Conservation (phyloP, 257 asterid species). For the Vinca minor region DNA sequence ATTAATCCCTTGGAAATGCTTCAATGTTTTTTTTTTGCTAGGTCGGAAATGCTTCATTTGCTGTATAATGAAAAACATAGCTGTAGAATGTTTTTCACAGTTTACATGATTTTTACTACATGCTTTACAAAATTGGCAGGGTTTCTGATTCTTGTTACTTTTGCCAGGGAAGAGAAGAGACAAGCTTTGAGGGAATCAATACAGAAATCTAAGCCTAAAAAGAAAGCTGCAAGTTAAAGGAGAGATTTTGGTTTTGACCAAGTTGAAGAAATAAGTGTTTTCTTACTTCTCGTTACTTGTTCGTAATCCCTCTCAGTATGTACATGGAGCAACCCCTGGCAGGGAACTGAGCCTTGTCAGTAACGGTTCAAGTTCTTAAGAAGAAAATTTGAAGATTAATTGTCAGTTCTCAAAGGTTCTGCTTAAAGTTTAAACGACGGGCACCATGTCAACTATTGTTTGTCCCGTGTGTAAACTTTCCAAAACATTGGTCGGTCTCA, state of each 20-base stretch:
- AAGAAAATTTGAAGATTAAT: background rate
- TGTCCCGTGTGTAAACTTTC: background rate
- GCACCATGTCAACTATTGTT: too few species aligned
- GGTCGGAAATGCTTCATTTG: background rate
- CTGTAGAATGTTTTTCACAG: background rate
- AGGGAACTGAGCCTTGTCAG: background rate
- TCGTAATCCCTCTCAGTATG: background rate
- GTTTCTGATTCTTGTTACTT: background rate
- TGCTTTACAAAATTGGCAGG: background rate
- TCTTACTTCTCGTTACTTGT: background rate
- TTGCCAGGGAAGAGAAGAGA: slow-evolving; percentile 61
- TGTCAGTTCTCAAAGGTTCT: background rate
- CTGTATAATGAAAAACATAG: too few species aligned
- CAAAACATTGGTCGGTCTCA: background rate
- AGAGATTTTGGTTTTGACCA: background rate
- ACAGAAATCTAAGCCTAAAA: slow-evolving; percentile 28
- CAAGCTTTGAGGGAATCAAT: slow-evolving; percentile 45
- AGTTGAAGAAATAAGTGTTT: background rate
- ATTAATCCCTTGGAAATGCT: background rate
- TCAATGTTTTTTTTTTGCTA: too few species aligned
- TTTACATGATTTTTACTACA: too few species aligned
- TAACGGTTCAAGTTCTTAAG: background rate
- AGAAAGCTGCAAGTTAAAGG: slow-evolving; percentile 4
- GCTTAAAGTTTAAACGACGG: too few species aligned
- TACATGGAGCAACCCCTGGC: background rate